Conservation (phyloP, 352 stramenopile genomes). For the Albugo candida region DNA sequence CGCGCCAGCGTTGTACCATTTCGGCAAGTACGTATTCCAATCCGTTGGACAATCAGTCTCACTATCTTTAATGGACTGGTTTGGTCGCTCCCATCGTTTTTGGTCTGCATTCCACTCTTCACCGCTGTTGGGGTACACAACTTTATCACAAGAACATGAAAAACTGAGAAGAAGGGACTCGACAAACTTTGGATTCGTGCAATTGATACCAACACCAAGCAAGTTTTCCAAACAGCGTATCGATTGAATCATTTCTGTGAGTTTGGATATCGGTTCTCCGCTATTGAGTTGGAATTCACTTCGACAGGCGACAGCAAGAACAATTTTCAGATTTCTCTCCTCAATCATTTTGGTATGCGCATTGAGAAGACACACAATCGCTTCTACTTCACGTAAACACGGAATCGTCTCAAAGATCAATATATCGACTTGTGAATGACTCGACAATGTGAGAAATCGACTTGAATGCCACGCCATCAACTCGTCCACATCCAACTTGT, state of each 20-base stretch:
- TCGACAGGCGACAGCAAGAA: conserved; percentile 42
- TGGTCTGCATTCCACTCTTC: conserved; percentile 56
- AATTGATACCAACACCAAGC: conserved; percentile 70
- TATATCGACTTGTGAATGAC: conserved; percentile 33
- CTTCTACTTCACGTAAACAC: conserved; percentile 59
- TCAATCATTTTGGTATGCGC: conserved; percentile 6
- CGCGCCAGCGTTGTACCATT: conserved; percentile 50
- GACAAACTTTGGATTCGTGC: conserved; percentile 53
- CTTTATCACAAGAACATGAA: conserved; percentile 24
- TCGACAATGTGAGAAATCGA: conserved; percentile 46
- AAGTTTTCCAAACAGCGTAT: conserved; percentile 35
- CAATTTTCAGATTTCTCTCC: conserved; percentile 3
- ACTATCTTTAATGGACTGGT: conserved; percentile 12
- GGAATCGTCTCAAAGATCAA: conserved; percentile 76
- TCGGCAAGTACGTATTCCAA: conserved; percentile 31
- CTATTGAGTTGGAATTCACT: conserved; percentile 48
- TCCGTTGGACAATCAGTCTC: neutral
- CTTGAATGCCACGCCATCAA: conserved; percentile 59
- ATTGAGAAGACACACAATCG: conserved; percentile 60
- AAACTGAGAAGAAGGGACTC: conserved; percentile 32
- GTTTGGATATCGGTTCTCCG: conserved; percentile 24
- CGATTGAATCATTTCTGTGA: conserved; percentile 22
- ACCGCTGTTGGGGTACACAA: conserved; percentile 74
- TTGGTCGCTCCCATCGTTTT: conserved; percentile 35
- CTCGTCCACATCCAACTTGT: conserved; percentile 38